Evolutionary conservation across 208 protist genomes (phyloP).

Genomic region (Wallacemonas rigidus): DNA sequence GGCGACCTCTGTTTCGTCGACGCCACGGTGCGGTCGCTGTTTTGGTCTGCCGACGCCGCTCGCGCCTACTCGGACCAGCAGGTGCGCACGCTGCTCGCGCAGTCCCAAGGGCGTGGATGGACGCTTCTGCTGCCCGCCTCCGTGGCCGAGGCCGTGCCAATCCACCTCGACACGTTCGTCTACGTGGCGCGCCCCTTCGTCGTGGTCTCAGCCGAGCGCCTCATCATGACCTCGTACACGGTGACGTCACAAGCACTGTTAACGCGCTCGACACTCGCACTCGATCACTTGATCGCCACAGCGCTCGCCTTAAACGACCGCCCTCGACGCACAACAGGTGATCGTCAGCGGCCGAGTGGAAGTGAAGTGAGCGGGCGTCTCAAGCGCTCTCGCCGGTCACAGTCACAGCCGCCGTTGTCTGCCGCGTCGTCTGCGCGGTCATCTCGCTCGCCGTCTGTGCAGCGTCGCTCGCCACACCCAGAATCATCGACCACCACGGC

Average conservation of each 20-base stretch:
- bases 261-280: not conserved
- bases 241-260: slow-evolving; percentile 59
- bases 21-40: slow-evolving; percentile 16
- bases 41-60: slow-evolving; percentile 7
- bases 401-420: too few relatives aligned
- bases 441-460: too few relatives aligned
- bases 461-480: not conserved
- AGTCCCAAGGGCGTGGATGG: slow-evolving; percentile 25
- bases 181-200: slow-evolving; percentile 63
- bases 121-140: slow-evolving; percentile 47
- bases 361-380: too few relatives aligned
- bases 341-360: too few relatives aligned
- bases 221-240: slow-evolving; percentile 57
- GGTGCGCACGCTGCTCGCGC: not conserved
- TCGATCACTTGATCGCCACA: not conserved
- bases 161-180: slow-evolving; percentile 43
- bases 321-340: too few relatives aligned
- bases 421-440: too few relatives aligned
- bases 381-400: too few relatives aligned
- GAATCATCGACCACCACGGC: not conserved
- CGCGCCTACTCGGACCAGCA: slow-evolving; percentile 5
- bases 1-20: slow-evolving; percentile 29
- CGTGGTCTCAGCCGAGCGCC: slow-evolving; percentile 26
- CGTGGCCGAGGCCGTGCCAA: slow-evolving; percentile 32
- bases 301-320: not conserved